phyloP scores from a whole-genome alignment of 2,329 filamentous ascomycete genomes.

The Arthrinium puccinioides region DNA sequence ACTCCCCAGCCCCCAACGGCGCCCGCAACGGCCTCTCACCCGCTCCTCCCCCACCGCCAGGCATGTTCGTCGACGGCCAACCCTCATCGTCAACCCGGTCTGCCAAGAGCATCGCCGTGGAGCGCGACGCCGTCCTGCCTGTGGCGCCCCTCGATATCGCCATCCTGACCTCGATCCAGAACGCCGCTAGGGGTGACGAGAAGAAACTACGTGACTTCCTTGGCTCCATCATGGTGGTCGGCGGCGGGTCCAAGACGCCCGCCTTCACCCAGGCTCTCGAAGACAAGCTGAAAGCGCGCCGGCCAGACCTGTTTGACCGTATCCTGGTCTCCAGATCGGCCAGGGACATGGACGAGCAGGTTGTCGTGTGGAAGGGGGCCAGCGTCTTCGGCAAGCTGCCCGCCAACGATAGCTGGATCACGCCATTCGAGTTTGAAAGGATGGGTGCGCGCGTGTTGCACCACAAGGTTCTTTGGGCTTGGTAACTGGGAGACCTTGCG shows the following conservation, averaged over 20 bases:
- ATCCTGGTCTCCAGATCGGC: slow-evolving; percentile 65
- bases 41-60: slow-evolving; percentile 30
- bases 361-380: slow-evolving; percentile 96
- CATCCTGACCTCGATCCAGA: slow-evolving; percentile 81
- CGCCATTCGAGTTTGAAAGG: slow-evolving; percentile 78
- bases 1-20: slow-evolving; percentile 40
- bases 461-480: slow-evolving; percentile 67
- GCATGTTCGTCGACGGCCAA: slow-evolving; percentile 46
- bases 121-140: slow-evolving; percentile 75
- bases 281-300: slow-evolving; percentile 64
- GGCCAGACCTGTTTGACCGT: slow-evolving; percentile 52
- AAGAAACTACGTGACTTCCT: slow-evolving; percentile 89
- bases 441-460: slow-evolving; percentile 75
- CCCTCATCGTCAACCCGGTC: slow-evolving; percentile 42
- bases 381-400: slow-evolving; percentile 90
- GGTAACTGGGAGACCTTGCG: no score
- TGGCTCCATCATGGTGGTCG: slow-evolving; percentile 84
- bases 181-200: slow-evolving; percentile 82
- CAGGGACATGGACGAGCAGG: slow-evolving; percentile 90
- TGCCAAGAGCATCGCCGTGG: slow-evolving; percentile 49
- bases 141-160: slow-evolving; percentile 79
- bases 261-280: slow-evolving; percentile 79
- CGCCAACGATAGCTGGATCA: slow-evolving; percentile 95
- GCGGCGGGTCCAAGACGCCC: slow-evolving; percentile 74
- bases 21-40: slow-evolving; percentile 43